Evolutionary conservation across 352 stramenopile genomes (phyloP), one percentile per base, ranked within the genome.

Genomic region (Bremia lactucae): DNA sequence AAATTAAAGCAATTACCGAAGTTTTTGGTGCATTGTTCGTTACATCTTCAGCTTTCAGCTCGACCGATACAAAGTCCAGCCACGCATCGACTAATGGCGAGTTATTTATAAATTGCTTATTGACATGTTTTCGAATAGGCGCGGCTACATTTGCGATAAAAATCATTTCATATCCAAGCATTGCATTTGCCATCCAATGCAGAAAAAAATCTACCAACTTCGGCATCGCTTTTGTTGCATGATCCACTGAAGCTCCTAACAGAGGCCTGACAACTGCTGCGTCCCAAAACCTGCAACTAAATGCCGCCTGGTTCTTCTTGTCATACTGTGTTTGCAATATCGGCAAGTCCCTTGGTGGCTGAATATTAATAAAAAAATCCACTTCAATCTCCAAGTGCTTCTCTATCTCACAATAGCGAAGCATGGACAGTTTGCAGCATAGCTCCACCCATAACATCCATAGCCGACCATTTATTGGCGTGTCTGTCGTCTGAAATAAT

Each of bases 371-470:
- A 18, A 59, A 8, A 4, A 62, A 14, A 2, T 23, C 8, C 1
- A 35, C 4, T 42, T 13, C 54, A 16, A 36, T 41, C 13, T 43
- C 19, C 0, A 19, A 2, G 13, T 36, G 28, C 11, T 34, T 29
- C 22, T 33, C 15, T 18, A 15, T 8, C 9, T 52, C 6, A 34
- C 15, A 55, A 15, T 31, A 46, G 2, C 26, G 43, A 13, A 66
- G 10, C 4, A 57, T 52, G 0, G 61, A 40, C 14, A 70, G 25
- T 14, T 43, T 39, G 18, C 47, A 61, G 15, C 60, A 55, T 36
- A 70, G 28, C 20, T 66, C 40, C 11, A 29, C n/a, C 60, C 60
- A 70, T 44, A 54, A 4, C 23, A 70, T 51, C 60, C 60, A 70
- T 8, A 63, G 19, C 10, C 18, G 42, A 16, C 26, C 15, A 7